Evolutionary conservation across 768 basidiomycete species (phyloP).

Genomic region (Candolleomyces eurysporus): DNA sequence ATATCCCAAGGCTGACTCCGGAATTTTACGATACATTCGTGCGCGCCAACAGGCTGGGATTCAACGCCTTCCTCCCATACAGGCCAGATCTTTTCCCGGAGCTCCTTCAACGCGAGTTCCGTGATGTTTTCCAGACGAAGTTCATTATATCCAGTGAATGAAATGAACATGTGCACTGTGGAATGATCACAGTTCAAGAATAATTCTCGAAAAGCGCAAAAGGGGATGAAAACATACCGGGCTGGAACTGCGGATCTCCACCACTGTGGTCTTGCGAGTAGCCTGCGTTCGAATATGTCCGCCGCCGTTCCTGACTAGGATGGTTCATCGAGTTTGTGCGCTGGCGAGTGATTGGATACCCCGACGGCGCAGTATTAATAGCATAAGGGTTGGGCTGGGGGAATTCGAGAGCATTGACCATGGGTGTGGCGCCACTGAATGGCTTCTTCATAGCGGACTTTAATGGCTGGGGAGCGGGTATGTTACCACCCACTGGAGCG

Average conservation of each 20-base stretch:
- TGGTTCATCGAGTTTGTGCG: slow-evolving; percentile 13
- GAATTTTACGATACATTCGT: slow-evolving; percentile 63
- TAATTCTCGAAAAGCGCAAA: not conserved
- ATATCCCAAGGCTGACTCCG: slow-evolving; percentile 67
- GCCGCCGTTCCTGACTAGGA: slow-evolving; percentile 9
- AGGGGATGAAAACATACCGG: not conserved
- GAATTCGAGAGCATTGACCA: slow-evolving; percentile 8
- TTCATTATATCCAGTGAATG: slow-evolving; percentile 65
- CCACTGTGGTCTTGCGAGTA: slow-evolving; percentile 6
- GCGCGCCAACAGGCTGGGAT: slow-evolving; percentile 37
- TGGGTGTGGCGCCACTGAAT: slow-evolving; percentile 4
- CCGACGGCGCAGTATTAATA: slow-evolving; percentile 2
- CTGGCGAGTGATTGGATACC: slow-evolving; percentile 2
- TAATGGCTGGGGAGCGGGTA: slow-evolving; percentile 6
- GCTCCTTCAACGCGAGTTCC: slow-evolving; percentile 52
- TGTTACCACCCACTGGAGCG: not conserved
- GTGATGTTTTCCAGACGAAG: slow-evolving; percentile 55
- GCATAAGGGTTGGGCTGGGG: not conserved
- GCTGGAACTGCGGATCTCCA: slow-evolving; percentile 7
- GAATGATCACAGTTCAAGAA: slow-evolving; percentile 3
- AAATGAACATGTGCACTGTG: slow-evolving; percentile 71
- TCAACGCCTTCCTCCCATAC: slow-evolving; percentile 70
- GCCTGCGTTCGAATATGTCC: slow-evolving; percentile 12
- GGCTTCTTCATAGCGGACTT: slow-evolving; percentile 14
- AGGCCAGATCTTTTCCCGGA: slow-evolving; percentile 53